A percentile compares a stretch with the other conserved stretches of the same genome.
phyloP scores from a whole-genome alignment of 306 rosid genomes.

The Cucurbita maxima region DNA sequence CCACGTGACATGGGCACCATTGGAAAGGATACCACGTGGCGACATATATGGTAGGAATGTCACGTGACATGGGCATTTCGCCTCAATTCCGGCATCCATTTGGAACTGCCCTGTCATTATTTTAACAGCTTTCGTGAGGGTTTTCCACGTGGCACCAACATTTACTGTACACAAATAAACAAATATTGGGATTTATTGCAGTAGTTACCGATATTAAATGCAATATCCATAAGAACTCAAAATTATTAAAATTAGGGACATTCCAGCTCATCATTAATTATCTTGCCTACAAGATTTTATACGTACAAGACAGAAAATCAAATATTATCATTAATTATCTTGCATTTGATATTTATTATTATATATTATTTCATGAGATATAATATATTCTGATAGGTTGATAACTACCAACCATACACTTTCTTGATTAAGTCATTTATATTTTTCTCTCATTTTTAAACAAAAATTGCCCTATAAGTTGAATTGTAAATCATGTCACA shows the following conservation, averaged over 20 bases:
- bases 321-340: too few species aligned
- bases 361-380: too few species aligned
- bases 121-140: neutral
- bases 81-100: slow-evolving; percentile 3
- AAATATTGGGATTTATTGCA: neutral
- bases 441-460: too few species aligned
- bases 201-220: neutral
- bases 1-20: neutral
- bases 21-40: too few species aligned
- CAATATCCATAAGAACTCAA: neutral
- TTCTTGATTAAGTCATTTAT: too few species aligned
- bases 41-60: neutral
- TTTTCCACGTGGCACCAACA: neutral
- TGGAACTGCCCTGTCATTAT: neutral
- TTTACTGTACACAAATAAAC: too few species aligned
- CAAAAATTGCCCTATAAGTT: too few species aligned
- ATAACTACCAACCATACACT: too few species aligned
- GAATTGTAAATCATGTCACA: too few species aligned
- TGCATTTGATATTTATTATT: too few species aligned
- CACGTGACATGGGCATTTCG: slow-evolving; percentile 2
- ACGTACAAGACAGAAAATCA: too few species aligned
- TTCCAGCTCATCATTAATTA: neutral
- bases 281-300: neutral
- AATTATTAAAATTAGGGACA: neutral
- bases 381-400: too few species aligned